Evolutionary conservation across 1,284 basidiomycete species (phyloP).

Genomic region (Sanghuangporus sanghuang): DNA sequence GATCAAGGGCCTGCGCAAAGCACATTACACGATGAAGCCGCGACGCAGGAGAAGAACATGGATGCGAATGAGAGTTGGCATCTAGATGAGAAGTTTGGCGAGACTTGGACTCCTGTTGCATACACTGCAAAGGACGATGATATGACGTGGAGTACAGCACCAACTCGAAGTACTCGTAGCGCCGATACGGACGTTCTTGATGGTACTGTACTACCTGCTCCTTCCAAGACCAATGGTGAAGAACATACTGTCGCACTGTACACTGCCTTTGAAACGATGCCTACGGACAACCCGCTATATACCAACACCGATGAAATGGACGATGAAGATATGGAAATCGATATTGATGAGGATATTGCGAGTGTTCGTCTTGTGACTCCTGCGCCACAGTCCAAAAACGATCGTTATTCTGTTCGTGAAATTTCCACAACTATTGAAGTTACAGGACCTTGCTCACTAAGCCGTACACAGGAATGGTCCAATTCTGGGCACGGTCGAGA

Average conservation of each 20-base stretch:
- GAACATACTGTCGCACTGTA: background rate
- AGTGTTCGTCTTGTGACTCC: slow-evolving; percentile 18
- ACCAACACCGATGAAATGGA: slow-evolving; percentile 7
- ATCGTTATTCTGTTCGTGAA: slow-evolving; percentile 37
- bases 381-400: slow-evolving; percentile 34
- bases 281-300: slow-evolving; percentile 17
- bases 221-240: background rate
- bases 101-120: slow-evolving; percentile 50
- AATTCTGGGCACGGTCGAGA: background rate
- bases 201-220: background rate
- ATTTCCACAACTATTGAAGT: background rate
- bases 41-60: slow-evolving; percentile 25
- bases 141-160: slow-evolving; percentile 65
- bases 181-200: slow-evolving; percentile 25
- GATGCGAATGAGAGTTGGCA: slow-evolving; percentile 73
- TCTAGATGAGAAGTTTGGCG: slow-evolving; percentile 54
- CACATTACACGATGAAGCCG: slow-evolving; percentile 18
- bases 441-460: background rate
- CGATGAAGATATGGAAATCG: slow-evolving; percentile 30
- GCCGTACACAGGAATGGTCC: background rate
- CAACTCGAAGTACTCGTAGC: slow-evolving; percentile 30
- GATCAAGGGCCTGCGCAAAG: slow-evolving; percentile 30
- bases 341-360: slow-evolving; percentile 27
- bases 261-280: background rate
- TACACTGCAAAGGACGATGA: slow-evolving; percentile 51